Percentiles rank a stretch among this genome's conserved stretches.
phyloP scores from a whole-genome alignment of 2,329 filamentous ascomycete genomes.

The Alternaria sp. region DNA sequence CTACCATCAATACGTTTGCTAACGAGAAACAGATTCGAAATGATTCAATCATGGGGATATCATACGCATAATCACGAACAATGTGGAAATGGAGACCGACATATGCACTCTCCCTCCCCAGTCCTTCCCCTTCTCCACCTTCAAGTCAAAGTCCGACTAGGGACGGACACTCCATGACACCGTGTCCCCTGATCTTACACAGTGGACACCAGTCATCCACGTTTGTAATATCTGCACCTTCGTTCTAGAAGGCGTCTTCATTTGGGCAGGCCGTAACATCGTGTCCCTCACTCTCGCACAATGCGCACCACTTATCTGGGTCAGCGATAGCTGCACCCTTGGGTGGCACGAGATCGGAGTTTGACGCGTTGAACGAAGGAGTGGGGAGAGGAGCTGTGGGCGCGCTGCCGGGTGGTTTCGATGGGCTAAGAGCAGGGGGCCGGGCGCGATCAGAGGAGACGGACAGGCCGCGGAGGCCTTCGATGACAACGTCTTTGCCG shows the following conservation, averaged over 20 bases:
- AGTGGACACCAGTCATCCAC: background rate
- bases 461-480: constrained; percentile 45
- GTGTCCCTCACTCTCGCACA: constrained; percentile 95
- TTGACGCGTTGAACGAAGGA: constrained; percentile 40
- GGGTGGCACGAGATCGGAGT: constrained; percentile 42
- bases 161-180: background rate
- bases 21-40: background rate
- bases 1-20: background rate
- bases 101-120: background rate
- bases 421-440: constrained; percentile 40
- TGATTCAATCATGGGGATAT: constrained; percentile 9
- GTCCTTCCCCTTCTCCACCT: no score
- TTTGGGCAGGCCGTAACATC: constrained; percentile 95
- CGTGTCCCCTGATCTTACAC: background rate
- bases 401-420: constrained; percentile 46
- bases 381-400: constrained; percentile 47
- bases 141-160: background rate
- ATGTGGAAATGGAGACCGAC: background rate
- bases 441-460: constrained; percentile 41
- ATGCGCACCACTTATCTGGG: constrained; percentile 91
- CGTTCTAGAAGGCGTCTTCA: constrained; percentile 72
- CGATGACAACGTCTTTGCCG: constrained; percentile 44
- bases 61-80: constrained; percentile 11
- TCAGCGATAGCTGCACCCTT: constrained; percentile 60
- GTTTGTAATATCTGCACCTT: background rate